Conservation (phyloP, 164 flowering plant species). For the Aristolochia contorta region DNA sequence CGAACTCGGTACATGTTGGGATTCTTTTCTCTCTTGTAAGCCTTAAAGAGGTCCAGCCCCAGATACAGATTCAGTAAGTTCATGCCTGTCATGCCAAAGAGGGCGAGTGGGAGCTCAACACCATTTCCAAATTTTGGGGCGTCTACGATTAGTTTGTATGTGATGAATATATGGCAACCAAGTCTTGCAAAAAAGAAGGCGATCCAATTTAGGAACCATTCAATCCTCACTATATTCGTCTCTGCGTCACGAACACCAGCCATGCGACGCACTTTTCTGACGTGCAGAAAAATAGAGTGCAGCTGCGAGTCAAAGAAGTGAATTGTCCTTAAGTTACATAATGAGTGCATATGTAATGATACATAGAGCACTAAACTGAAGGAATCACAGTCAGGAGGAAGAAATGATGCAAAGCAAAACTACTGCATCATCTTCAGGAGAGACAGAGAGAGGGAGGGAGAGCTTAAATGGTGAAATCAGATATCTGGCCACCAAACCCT, state of each 20-base stretch:
- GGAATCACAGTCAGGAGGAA: too few relatives aligned
- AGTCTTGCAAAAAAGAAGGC: conserved; percentile 55
- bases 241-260: conserved; percentile 67
- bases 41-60: conserved; percentile 66
- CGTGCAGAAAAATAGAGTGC: conserved; percentile 81
- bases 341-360: background rate
- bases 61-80: conserved; percentile 68
- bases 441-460: too few relatives aligned
- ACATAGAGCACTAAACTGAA: background rate
- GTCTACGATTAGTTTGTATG: conserved; percentile 64
- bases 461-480: too few relatives aligned
- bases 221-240: conserved; percentile 48
- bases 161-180: conserved; percentile 58
- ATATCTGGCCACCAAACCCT: too few relatives aligned
- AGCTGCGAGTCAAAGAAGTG: conserved; percentile 34
- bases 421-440: too few relatives aligned
- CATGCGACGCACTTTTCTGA: conserved; percentile 78
- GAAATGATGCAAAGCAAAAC: too few relatives aligned
- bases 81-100: conserved; percentile 89
- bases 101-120: conserved; percentile 78
- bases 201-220: conserved; percentile 72
- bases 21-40: conserved; percentile 49
- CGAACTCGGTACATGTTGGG: conserved; percentile 3
- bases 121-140: conserved; percentile 72
- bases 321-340: too few relatives aligned